Evolutionary conservation across 768 basidiomycete genomes (phyloP).

Genomic region (Pleurotus eryngii): DNA sequence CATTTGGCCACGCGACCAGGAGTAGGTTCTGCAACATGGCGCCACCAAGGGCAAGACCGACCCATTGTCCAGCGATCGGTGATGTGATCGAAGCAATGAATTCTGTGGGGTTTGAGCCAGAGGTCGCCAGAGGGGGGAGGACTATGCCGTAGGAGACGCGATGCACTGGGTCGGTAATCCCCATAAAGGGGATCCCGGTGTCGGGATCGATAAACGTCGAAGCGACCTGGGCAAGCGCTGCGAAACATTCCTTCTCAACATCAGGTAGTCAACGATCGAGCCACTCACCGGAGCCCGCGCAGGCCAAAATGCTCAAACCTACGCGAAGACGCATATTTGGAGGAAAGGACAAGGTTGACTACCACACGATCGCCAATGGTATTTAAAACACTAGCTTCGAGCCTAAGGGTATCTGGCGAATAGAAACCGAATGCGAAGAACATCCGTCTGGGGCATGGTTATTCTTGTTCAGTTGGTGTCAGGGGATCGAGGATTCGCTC

Average conservation of each 20-base stretch:
- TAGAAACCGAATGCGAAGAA: not conserved
- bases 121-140: constrained; percentile 45
- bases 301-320: constrained; percentile 23
- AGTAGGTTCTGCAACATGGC: constrained; percentile 55
- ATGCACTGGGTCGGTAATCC: constrained; percentile 39
- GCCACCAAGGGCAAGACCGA: constrained; percentile 50
- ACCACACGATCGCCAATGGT: not conserved
- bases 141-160: constrained; percentile 45
- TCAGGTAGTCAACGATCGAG: too few species aligned
- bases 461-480: not conserved
- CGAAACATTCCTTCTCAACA: not conserved
- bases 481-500: not conserved
- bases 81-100: constrained; percentile 64
- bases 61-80: constrained; percentile 53
- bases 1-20: constrained; percentile 60
- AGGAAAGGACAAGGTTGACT: not conserved
- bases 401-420: not conserved
- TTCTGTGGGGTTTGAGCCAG: constrained; percentile 39
- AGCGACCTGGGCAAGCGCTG: constrained; percentile 42
- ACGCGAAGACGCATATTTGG: constrained; percentile 14
- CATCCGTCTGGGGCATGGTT: not conserved
- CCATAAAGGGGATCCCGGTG: constrained; percentile 54
- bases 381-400: not conserved
- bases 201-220: constrained; percentile 45
- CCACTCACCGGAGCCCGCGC: constrained; percentile 27